phyloP scores from a whole-genome alignment of 2,329 filamentous ascomycete genomes.

The Calonectria ilicicola region DNA sequence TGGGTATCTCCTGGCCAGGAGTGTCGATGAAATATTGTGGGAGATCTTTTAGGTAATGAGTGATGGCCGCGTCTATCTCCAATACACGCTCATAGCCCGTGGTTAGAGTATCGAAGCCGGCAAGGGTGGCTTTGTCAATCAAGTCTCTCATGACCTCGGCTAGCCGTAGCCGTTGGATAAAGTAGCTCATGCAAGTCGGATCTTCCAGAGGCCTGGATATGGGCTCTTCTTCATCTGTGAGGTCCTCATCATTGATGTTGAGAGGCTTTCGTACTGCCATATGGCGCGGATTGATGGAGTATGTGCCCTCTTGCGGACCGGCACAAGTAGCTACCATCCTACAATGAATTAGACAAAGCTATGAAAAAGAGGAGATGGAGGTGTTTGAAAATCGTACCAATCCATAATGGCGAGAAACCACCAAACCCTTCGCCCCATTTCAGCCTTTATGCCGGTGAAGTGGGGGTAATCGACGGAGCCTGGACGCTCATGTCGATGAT shows the following conservation, averaged over 20 bases:
- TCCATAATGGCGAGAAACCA: conserved; percentile 57
- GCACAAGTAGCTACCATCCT: conserved; percentile 53
- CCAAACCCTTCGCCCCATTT: conserved; percentile 57
- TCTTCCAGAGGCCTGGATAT: conserved; percentile 44
- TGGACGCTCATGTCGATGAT: conserved; percentile 41
- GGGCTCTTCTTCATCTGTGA: conserved; percentile 41
- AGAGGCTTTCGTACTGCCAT: conserved; percentile 53
- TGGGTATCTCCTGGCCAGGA: conserved; percentile 15
- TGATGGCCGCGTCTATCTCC: conserved; percentile 48
- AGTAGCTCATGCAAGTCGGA: conserved; percentile 51
- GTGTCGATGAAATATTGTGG: conserved; percentile 42
- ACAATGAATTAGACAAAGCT: background rate
- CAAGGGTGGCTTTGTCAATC: conserved; percentile 47
- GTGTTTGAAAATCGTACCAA: conserved; percentile 44
- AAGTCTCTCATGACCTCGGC: conserved; percentile 51
- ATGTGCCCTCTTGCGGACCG: conserved; percentile 49
- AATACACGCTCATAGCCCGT: conserved; percentile 47
- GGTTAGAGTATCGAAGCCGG: conserved; percentile 43
- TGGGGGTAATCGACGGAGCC: conserved; percentile 33
- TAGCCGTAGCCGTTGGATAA: conserved; percentile 52
- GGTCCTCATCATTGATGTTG: conserved; percentile 54
- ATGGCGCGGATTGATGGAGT: conserved; percentile 51
- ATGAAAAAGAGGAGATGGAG: background rate
- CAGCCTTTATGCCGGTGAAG: conserved; percentile 42
- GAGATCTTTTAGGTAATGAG: conserved; percentile 43